These are phyloP conservation scores for Vitellaria paradoxa DNA, from an alignment of 179 eudicot species.

Conservation along the genomic window DNA sequence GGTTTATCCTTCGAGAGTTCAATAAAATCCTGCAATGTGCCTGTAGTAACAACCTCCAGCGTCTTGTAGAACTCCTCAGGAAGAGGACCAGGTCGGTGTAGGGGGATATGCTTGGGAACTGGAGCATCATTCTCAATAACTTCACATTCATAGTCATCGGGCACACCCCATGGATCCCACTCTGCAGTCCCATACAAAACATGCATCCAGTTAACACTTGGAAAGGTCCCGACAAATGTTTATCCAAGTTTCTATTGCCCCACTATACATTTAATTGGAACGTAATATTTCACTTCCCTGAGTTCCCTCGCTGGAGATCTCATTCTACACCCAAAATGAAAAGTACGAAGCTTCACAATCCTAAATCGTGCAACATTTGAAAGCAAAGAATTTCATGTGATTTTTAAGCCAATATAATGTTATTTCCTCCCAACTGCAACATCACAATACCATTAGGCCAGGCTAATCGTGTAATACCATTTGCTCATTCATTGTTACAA, in stretches of 20 bases:
- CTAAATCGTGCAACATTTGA: neutral
- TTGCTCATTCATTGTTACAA: neutral
- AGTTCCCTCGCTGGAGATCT: too few relatives aligned
- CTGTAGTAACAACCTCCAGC: slow-evolving; percentile 41
- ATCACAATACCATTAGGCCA: neutral
- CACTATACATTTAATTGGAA: neutral
- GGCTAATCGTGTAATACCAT: neutral
- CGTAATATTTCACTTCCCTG: too few relatives aligned
- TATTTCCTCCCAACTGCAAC: neutral
- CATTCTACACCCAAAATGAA: neutral
- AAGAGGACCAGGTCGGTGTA: slow-evolving; percentile 79
- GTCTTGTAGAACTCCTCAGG: slow-evolving; percentile 78
- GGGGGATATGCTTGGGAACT: slow-evolving; percentile 74
- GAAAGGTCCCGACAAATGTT: neutral
- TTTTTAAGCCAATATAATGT: neutral
- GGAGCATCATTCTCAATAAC: slow-evolving; percentile 83
- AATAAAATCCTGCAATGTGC: slow-evolving; percentile 27
- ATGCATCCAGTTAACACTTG: neutral
- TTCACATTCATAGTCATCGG: slow-evolving; percentile 84
- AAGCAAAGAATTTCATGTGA: neutral
- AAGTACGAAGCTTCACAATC: too few relatives aligned
- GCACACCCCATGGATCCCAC: slow-evolving; percentile 90
- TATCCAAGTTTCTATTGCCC: neutral
- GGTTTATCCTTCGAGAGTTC: slow-evolving; percentile 37
- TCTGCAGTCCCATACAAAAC: slow-evolving; percentile 37